Evolutionary conservation across 768 basidiomycete species (phyloP), one percentile per base, ranked within the genome.

Genomic region (Aureoboletus auriporus): DNA sequence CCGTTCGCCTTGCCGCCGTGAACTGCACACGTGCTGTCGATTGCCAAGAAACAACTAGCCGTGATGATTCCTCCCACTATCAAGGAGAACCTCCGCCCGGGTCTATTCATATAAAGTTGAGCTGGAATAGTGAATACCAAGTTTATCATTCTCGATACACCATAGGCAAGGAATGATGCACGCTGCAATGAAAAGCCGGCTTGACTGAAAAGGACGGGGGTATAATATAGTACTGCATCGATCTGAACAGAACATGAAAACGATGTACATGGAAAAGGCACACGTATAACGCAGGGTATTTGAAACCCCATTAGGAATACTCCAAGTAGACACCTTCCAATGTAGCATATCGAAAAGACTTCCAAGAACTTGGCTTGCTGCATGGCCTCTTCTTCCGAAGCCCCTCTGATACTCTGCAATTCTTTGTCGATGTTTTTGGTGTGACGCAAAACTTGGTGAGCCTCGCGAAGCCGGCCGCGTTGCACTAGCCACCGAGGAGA

Each of bases 161-260:
- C 78, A 1, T 75, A 75, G 0, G 75, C 76, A 30, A 78, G 66
- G 62, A 79, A 78, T 3, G 74, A 69, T 3, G 76, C 70, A n/a
- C 4, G 20, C 20, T 4, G 60, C 4, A 67, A 68, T 12, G 70
- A 69, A 14, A 78, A 69, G 16, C 78, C 75, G 1, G 75, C 74
- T 52, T 78, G 77, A 4, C 69, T 58, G 53, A 79, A 79, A 10
- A 78, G 63, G 9, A 73, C 65, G 0, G 77, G 77, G 0, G 75
- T 76, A 47, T 74, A 75, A 57, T 73, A 60, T 10, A 54, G 44
- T n/a, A 66, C 61, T 1, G 50, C 62, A 54, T 66, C 59, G 31
- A 66, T 60, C 66, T 64, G 14, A n/a, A n/a, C n/a, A n/a, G n/a
- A n/a, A n/a, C n/a, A n/a, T n/a, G 27, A 28, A 17, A 29, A 16